These are phyloP conservation scores for Calonectria fujianensis DNA, from an alignment of 2,329 filamentous ascomycete species.

Conservation along the genomic window DNA sequence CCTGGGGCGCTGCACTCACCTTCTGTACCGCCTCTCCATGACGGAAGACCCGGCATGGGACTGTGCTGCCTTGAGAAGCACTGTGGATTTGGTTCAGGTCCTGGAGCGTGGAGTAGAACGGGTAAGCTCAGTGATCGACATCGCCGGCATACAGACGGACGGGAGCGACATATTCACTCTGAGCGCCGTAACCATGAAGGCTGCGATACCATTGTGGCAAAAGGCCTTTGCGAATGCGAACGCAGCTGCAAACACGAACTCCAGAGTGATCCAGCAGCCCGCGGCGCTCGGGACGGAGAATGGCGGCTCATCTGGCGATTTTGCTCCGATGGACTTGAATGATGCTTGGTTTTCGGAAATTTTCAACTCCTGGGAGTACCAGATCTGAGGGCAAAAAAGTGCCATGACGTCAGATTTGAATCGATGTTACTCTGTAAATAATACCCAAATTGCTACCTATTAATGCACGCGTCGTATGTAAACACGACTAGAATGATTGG, in stretches of 20 bases:
- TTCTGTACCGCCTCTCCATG: constrained; percentile 52
- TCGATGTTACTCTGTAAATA: not conserved
- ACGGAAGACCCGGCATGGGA: constrained; percentile 64
- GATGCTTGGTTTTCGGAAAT: constrained; percentile 40
- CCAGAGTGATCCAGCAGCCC: not conserved
- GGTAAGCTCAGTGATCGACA: constrained; percentile 20
- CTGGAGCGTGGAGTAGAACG: constrained; percentile 32
- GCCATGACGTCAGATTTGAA: not conserved
- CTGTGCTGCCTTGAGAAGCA: constrained; percentile 55
- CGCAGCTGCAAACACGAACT: not conserved
- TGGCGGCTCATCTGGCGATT: not conserved
- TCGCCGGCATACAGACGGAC: constrained; percentile 20
- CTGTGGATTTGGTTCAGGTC: constrained; percentile 58
- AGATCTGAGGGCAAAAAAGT: constrained; percentile 18
- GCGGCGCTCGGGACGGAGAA: not conserved
- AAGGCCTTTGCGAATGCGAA: constrained; percentile 35
- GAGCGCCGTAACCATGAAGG: constrained; percentile 31
- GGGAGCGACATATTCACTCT: constrained; percentile 36
- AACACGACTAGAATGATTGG: constrained; percentile 1
- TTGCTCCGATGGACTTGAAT: constrained; percentile 33
- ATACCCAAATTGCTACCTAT: not conserved
- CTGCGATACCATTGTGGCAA: constrained; percentile 39
- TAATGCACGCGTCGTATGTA: constrained; percentile 13
- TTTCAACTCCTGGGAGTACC: constrained; percentile 33
- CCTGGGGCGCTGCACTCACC: constrained; percentile 59